Percentiles rank a stretch among this genome's conserved stretches.
Conservation (phyloP, 495 filamentous ascomycete species). For the Cudoniella acicularis region DNA sequence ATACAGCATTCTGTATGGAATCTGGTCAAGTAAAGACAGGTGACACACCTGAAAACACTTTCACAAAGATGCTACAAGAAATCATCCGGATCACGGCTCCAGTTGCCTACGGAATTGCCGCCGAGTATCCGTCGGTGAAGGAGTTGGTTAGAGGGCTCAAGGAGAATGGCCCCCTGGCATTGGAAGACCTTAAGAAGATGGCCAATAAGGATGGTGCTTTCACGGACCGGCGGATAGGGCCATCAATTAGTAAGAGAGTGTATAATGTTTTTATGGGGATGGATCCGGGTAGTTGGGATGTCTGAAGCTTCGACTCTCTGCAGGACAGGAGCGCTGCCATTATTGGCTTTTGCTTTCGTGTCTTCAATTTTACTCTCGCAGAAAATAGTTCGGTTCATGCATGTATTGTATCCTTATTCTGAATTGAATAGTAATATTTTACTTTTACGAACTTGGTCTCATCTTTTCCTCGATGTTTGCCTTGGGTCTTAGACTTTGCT, state of each 20-base stretch:
- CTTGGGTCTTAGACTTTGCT: too few species aligned
- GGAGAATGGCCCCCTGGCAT: slow-evolving; percentile 50
- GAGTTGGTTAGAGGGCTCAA: slow-evolving; percentile 57
- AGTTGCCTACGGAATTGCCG: slow-evolving; percentile 67
- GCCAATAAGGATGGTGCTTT: slow-evolving; percentile 65
- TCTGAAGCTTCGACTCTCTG: slow-evolving; percentile 38
- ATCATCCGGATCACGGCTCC: slow-evolving; percentile 68
- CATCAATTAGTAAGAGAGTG: slow-evolving; percentile 65
- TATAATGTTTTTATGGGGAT: slow-evolving; percentile 70
- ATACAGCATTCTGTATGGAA: slow-evolving; percentile 78
- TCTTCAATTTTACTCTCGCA: too few species aligned
- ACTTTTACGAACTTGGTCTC: too few species aligned
- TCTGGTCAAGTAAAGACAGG: slow-evolving; percentile 75
- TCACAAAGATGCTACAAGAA: slow-evolving; percentile 75
- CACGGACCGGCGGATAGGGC: slow-evolving; percentile 63
- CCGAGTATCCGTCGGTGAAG: slow-evolving; percentile 55
- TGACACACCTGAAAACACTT: slow-evolving; percentile 64
- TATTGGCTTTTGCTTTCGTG: too few species aligned
- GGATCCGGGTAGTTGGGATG: slow-evolving; percentile 63
- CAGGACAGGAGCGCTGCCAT: too few species aligned
- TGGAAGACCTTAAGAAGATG: slow-evolving; percentile 63
- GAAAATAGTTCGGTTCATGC: too few species aligned
- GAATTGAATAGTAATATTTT: too few species aligned
- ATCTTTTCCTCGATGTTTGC: too few species aligned
- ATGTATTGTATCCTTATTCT: too few species aligned